Evolutionary conservation across 1,284 basidiomycete genomes (phyloP), one percentile per base, ranked within the genome.

Genomic region (Apiotrichum gracile): DNA sequence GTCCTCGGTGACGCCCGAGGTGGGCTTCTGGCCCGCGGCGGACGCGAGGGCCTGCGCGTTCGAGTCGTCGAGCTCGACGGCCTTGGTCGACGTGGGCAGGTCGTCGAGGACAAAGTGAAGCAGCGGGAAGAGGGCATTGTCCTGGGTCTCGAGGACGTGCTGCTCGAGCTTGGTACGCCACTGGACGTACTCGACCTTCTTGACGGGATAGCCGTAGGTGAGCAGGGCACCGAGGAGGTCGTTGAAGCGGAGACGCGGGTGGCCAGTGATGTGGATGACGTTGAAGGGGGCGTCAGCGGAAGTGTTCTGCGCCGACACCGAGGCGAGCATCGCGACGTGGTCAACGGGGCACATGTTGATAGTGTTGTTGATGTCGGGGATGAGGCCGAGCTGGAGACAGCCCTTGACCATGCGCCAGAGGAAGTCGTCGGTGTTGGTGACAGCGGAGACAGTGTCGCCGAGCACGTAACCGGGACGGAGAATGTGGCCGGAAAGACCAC

Each of bases 391-490:
- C 74, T 99, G 96, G 44, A 96, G 82, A 70, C 92, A 97, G 24
- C 96, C 96, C 76, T 98, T 98, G 70, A 97, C 90, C 70, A 99
- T 80, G 21, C 96, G 84, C 93, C 94, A 97, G 52, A 99, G 83
- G 76, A 99, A 99, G 75, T 99, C 96, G 67, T 99, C 96, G 34
- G 96, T 98, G 77, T 99, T 99, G 26, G 93, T 97, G 3, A 97
- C 93, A 47, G 89, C 92, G 24, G 85, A 85, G 55, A 76, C 76
- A 14, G 92, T 91, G 75, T 97, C 91, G 43, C 96, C 96, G 37
- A 99, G 88, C 38, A 99, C 86, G 77, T 99, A 99, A 8, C 92
- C 91, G 0, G 96, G 92, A 26, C 96, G 85, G 2, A 99, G 78
- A 59, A 97, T 91, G 62, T 87, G 85, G 3, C 91, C 91, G n/a